Evolutionary conservation across 2,329 filamentous ascomycete species (phyloP).

Genomic region (Colletotrichum musae): DNA sequence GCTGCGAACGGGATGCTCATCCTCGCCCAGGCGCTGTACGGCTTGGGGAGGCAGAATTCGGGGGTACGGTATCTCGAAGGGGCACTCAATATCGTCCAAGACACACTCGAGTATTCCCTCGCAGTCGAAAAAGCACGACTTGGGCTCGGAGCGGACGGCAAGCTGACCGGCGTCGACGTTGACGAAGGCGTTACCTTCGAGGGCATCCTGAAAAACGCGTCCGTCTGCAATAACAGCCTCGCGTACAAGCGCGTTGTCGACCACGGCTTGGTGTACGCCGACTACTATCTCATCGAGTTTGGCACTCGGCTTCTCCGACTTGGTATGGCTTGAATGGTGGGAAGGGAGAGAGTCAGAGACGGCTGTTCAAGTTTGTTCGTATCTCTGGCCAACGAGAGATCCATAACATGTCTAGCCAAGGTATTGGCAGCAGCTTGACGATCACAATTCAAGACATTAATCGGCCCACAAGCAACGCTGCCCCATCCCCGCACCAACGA

Average conservation of each 20-base stretch:
- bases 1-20: conserved; percentile 49
- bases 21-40: conserved; percentile 42
- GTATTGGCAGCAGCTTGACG: neutral
- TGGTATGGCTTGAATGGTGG: conserved; percentile 42
- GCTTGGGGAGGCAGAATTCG: conserved; percentile 14
- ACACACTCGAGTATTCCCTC: neutral
- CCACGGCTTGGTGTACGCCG: neutral
- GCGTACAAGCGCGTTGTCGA: neutral
- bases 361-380: neutral
- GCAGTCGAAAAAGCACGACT: neutral
- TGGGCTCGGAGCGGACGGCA: neutral
- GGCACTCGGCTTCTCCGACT: conserved; percentile 59
- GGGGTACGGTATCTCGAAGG: conserved; percentile 17
- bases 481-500: neutral
- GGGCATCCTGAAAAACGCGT: neutral
- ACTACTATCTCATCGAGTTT: conserved; percentile 49
- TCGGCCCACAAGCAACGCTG: conserved; percentile 3
- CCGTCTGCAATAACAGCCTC: neutral
- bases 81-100: neutral
- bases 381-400: conserved; percentile 9
- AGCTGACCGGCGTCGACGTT: neutral
- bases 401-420: neutral
- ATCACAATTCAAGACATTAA: conserved; percentile 5
- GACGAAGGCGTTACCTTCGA: neutral
- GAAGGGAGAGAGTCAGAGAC: neutral